Conservation (phyloP, 1,284 basidiomycete species). For the Sporisorium iseilematis-ciliati region DNA sequence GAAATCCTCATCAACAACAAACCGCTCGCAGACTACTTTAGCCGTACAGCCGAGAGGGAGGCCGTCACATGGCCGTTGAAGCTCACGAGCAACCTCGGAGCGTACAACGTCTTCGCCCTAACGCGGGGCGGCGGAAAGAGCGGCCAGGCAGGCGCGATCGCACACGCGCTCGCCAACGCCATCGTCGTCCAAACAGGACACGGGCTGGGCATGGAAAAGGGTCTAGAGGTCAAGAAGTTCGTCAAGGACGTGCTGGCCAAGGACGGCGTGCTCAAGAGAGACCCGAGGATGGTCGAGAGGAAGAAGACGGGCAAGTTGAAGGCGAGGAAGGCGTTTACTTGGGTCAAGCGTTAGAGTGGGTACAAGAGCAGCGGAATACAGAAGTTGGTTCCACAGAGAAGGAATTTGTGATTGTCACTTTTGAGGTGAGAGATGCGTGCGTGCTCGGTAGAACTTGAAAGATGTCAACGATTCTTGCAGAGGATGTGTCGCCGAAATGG, state of each 20-base stretch:
- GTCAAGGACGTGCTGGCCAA: constrained; percentile 76
- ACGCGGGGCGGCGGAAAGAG: constrained; percentile 88
- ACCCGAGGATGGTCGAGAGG: constrained; percentile 96
- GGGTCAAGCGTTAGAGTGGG: constrained; percentile 88
- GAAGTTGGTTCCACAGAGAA: no score
- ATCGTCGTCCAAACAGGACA: constrained; percentile 70
- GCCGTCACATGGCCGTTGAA: constrained; percentile 84
- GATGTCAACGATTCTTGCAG: no score
- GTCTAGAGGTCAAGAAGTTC: constrained; percentile 43
- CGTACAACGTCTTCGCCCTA: constrained; percentile 91
- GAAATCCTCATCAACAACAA: constrained; percentile 85
- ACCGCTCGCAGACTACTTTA: constrained; percentile 83
- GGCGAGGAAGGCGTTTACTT: constrained; percentile 82
- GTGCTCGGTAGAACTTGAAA: no score
- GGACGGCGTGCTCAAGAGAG: constrained; percentile 88
- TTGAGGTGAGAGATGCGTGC: no score
- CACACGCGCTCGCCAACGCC: constrained; percentile 85
- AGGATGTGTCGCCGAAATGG: no score
- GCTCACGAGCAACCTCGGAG: constrained; percentile 85
- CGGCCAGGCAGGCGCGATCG: constrained; percentile 90
- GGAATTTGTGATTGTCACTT: no score
- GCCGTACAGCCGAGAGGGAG: constrained; percentile 81
- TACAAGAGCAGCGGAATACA: no score
- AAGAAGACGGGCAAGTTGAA: constrained; percentile 94
- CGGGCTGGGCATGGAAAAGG: constrained; percentile 55